These are phyloP conservation scores for Candida yuanshanica DNA, from an alignment of 805 yeast species.

Conservation along the genomic window DNA sequence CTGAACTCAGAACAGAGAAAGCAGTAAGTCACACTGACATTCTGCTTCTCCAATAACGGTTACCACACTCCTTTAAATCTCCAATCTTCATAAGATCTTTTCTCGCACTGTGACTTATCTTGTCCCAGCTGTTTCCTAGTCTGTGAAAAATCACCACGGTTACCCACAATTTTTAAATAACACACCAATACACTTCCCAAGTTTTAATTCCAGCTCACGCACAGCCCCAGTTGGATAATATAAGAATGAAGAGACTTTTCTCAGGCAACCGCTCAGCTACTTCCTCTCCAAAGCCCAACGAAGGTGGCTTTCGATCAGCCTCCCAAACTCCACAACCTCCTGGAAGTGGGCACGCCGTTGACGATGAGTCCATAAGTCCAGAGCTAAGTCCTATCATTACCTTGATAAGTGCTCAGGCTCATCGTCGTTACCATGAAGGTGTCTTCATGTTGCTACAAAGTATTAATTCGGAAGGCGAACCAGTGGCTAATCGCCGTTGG, in stretches of 20 bases:
- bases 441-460: conserved; percentile 69
- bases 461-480: conserved; percentile 78
- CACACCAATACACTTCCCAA: not conserved
- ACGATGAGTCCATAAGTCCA: conserved; percentile 24
- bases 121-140: too few relatives aligned
- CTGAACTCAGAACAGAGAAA: too few relatives aligned
- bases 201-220: not conserved
- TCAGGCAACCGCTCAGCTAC: conserved; percentile 18
- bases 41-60: too few relatives aligned
- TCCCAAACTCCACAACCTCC: conserved; percentile 8
- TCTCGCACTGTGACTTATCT: too few relatives aligned
- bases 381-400: conserved; percentile 65
- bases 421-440: conserved; percentile 72
- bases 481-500: conserved; percentile 77
- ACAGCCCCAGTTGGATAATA: too few relatives aligned
- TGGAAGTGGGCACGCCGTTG: not conserved
- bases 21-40: too few relatives aligned
- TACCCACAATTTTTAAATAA: not conserved
- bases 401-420: conserved; percentile 64
- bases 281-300: conserved; percentile 12
- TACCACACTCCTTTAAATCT: too few relatives aligned
- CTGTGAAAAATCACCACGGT: not conserved
- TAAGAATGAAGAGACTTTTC: conserved; percentile 20
- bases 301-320: conserved; percentile 14
- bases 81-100: too few relatives aligned